A percentile compares a stretch with the other conserved stretches of the same genome.
These are phyloP conservation scores for Hypocrella siamensis DNA, from an alignment of 2,329 filamentous ascomycete genomes.

Conservation along the genomic window DNA sequence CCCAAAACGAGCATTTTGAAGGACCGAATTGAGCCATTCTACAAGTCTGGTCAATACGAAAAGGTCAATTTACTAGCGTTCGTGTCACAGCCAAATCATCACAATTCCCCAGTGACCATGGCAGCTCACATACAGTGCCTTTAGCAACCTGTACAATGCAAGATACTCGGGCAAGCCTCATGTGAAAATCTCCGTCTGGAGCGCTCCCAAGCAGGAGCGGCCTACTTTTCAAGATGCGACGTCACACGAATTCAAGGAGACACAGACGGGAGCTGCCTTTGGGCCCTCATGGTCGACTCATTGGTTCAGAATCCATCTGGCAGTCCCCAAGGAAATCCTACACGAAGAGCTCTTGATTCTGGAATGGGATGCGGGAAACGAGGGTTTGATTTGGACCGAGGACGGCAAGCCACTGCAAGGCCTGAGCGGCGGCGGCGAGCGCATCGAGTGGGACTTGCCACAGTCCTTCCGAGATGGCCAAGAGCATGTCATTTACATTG, in stretches of 20 bases:
- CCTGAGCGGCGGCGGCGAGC: constrained; percentile 75
- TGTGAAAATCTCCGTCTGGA: constrained; percentile 76
- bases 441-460: constrained; percentile 83
- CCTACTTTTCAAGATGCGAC: constrained; percentile 76
- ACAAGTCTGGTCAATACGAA: constrained; percentile 62
- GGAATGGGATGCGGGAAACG: constrained; percentile 90
- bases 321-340: constrained; percentile 55
- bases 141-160: constrained; percentile 22
- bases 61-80: constrained; percentile 59
- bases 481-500: constrained; percentile 81
- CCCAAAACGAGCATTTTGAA: constrained; percentile 76
- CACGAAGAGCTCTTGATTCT: constrained; percentile 79
- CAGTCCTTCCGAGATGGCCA: constrained; percentile 68
- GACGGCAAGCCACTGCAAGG: constrained; percentile 86
- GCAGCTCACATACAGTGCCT: background rate
- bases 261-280: constrained; percentile 63
- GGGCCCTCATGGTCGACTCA: constrained; percentile 96
- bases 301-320: constrained; percentile 81
- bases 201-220: constrained; percentile 61
- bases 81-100: constrained; percentile 11
- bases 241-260: constrained; percentile 58
- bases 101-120: background rate
- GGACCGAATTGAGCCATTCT: constrained; percentile 70
- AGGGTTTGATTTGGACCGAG: constrained; percentile 86
- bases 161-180: constrained; percentile 49